These are phyloP conservation scores for Aspergillus uvarum DNA, from an alignment of 2,329 filamentous ascomycete genomes.

Conservation along the genomic window DNA sequence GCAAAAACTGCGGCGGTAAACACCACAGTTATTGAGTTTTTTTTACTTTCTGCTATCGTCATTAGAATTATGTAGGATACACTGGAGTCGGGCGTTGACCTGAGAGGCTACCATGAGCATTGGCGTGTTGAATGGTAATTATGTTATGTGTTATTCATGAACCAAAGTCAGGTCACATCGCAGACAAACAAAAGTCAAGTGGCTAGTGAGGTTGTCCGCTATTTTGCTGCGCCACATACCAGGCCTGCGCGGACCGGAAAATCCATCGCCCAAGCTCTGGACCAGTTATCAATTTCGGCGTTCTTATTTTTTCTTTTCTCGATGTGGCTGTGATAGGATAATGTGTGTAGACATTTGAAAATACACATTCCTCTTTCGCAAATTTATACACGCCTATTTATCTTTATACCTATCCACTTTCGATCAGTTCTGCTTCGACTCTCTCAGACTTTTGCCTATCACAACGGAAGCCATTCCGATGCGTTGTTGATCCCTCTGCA, in stretches of 20 bases:
- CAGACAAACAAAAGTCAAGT: too few species aligned
- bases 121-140: too few species aligned
- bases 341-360: not conserved
- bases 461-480: not conserved
- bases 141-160: too few species aligned
- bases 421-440: not conserved
- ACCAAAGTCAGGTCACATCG: too few species aligned
- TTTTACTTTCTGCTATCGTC: too few species aligned
- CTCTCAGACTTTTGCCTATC: not conserved
- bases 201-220: not conserved
- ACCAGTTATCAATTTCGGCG: not conserved
- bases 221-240: slow-evolving; percentile 1
- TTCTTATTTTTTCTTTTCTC: not conserved
- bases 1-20: not conserved
- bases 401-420: not conserved
- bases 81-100: too few species aligned
- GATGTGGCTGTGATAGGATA: not conserved
- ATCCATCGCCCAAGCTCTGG: slow-evolving; percentile 9
- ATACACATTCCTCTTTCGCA: not conserved
- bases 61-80: too few species aligned
- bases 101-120: too few species aligned
- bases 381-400: not conserved
- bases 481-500: not conserved
- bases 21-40: too few species aligned
- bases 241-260: slow-evolving; percentile 14